Evolutionary conservation across 2,329 filamentous ascomycete species (phyloP).

Genomic region (Gaeumannomyces sp.): DNA sequence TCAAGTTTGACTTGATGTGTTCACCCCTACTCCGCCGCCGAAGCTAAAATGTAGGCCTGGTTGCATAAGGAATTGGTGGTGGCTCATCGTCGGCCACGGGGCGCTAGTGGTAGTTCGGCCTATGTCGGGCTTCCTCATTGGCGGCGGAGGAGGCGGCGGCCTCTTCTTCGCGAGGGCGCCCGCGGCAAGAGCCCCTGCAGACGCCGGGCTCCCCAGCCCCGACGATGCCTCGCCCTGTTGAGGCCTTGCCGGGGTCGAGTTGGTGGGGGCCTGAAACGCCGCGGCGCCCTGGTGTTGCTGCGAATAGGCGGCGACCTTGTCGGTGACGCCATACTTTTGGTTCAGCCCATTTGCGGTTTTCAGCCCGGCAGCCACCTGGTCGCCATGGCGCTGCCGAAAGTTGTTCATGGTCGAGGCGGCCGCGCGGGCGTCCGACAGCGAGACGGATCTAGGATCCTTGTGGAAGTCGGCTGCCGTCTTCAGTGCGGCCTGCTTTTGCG

Average conservation of each 20-base stretch:
- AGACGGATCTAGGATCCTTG: constrained; percentile 56
- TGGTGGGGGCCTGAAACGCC: too few relatives aligned
- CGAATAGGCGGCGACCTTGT: constrained; percentile 7
- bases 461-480: constrained; percentile 54
- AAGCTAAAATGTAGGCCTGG: neutral
- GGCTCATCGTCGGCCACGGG: constrained; percentile 18
- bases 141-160: constrained; percentile 42
- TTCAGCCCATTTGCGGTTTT: constrained; percentile 51
- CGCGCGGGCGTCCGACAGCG: constrained; percentile 48
- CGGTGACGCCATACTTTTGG: constrained; percentile 52
- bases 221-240: neutral
- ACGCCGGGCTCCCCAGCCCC: neutral
- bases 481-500: constrained; percentile 58
- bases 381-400: constrained; percentile 64
- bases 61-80: neutral
- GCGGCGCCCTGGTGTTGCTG: constrained; percentile 1
- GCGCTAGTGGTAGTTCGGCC: constrained; percentile 10
- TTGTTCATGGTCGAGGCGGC: constrained; percentile 59
- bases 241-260: neutral
- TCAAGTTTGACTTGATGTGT: too few relatives aligned
- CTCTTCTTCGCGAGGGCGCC: constrained; percentile 42
- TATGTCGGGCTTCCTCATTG: constrained; percentile 43
- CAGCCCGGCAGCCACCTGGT: constrained; percentile 57
- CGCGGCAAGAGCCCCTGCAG: constrained; percentile 11
- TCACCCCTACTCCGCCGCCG: neutral